Evolutionary conservation across 139 green algal genomes (phyloP).

Genomic region (Gonium pectorale): DNA sequence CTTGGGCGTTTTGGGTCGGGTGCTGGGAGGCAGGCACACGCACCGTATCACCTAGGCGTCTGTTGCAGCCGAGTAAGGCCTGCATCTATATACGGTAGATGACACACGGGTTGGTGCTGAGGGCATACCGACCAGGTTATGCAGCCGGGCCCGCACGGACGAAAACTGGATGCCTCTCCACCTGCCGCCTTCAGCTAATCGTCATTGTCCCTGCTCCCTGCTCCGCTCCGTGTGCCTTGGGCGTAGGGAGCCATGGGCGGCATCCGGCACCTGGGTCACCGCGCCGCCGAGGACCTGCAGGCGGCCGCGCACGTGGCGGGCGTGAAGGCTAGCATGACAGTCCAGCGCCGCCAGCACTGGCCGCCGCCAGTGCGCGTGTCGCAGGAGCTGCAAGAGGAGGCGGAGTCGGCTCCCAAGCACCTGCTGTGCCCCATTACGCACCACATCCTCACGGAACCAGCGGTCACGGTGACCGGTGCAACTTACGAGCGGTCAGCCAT

Average conservation of each 20-base stretch:
- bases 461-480: constrained; percentile 36
- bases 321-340: background rate
- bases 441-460: constrained; percentile 50
- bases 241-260: constrained; percentile 3
- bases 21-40: too few relatives aligned
- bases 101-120: too few relatives aligned
- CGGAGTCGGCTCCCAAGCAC: constrained; percentile 20
- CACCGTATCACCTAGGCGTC: too few relatives aligned
- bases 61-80: too few relatives aligned
- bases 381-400: constrained; percentile 41
- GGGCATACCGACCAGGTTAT: too few relatives aligned
- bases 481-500: constrained; percentile 59
- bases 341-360: constrained; percentile 46
- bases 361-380: constrained; percentile 49
- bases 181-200: too few relatives aligned
- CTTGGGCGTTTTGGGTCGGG: too few relatives aligned
- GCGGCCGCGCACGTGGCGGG: background rate
- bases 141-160: too few relatives aligned
- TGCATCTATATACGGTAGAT: too few relatives aligned
- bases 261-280: background rate
- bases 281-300: background rate
- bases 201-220: background rate
- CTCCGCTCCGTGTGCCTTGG: background rate
- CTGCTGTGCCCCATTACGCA: constrained; percentile 59
- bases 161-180: too few relatives aligned